Base-by-base conservation (phyloP, 2,329 filamentous ascomycete species). In the Aureobasidium melanogenum region DNA sequence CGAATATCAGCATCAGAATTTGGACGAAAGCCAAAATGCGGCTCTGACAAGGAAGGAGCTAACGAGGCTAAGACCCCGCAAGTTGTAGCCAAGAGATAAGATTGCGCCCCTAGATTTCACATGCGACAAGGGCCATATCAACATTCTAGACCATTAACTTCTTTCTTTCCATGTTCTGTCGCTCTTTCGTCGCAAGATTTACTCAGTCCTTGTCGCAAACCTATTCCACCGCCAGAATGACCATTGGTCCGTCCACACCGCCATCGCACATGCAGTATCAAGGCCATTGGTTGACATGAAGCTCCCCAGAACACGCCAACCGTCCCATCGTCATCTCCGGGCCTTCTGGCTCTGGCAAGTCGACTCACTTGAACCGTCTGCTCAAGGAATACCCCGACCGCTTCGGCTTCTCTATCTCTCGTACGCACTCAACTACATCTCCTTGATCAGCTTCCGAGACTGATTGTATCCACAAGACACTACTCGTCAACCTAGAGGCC, bases 331-430 rank as follows among this genome's bases (percentile, higher is more conserved):
- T 94, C 68, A 88, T 94, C 74, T 90, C 86, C 52, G 89, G 89
- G 61, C 89, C 89, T 64, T 88, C 84, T 12, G 89, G 89, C 72
- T 84, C 89, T 51, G 89, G 89, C 67, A 94, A 94, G 77, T 88
- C 87, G 67, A 93, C 89, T 14, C 84, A 93, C 64, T 86, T 89
- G 74, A 85, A 85, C 70, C 80, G 83, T 51, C 84, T 93, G 54
- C 88, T 91, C 72, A 77, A 84, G 30, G 80, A 82, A 60, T 84
- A 85, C 70, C 83, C 83, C 7, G 82, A 84, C 56, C 84, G 84
- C 22, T 91, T 93, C 67, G 85, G 81, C 61, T 82, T 83, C 72
- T 79, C 76, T 66, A 74, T 83, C 60, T 77, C 73, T 19, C 76
- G 56, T 60, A 96, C 79, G 56, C 15, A 32, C 34, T 19, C 55